Conservation (phyloP, 2,329 filamentous ascomycete genomes). For the Fusarium coicis region DNA sequence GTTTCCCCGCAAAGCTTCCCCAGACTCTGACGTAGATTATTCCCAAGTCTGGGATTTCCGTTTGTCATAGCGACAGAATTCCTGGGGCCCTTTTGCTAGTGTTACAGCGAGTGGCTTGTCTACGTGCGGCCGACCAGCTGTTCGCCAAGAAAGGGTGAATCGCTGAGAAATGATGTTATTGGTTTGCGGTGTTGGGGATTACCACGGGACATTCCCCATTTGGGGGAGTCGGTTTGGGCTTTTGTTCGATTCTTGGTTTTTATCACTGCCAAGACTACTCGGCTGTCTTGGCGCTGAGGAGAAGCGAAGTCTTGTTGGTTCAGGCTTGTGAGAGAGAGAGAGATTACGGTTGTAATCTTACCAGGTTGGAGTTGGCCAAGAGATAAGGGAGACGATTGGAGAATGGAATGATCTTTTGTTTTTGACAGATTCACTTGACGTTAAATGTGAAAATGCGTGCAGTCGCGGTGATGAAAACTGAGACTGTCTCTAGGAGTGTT, state of each 20-base stretch:
- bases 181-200: conserved; percentile 13
- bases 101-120: conserved; percentile 8
- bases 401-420: conserved; percentile 17
- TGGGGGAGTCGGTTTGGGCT: conserved; percentile 1
- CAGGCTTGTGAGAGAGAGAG: not conserved
- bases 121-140: conserved; percentile 1
- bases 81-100: not conserved
- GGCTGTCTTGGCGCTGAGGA: conserved; percentile 19
- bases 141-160: not conserved
- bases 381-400: conserved; percentile 21
- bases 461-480: not conserved
- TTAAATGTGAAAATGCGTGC: not conserved
- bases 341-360: not conserved
- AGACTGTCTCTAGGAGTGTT: not conserved
- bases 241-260: conserved; percentile 4
- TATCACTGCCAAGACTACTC: conserved; percentile 19
- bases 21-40: conserved; percentile 9
- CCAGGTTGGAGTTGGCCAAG: conserved; percentile 1
- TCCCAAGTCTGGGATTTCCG: not conserved
- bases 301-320: not conserved
- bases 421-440: not conserved
- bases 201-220: conserved; percentile 20
- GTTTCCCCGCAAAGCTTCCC: conserved; percentile 28
- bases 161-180: not conserved
- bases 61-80: conserved; percentile 12